Percentiles rank a stretch among this genome's conserved stretches.
Evolutionary conservation across 2,329 filamentous ascomycete species (phyloP).

Genomic region (Chaetoscypha palmicola): DNA sequence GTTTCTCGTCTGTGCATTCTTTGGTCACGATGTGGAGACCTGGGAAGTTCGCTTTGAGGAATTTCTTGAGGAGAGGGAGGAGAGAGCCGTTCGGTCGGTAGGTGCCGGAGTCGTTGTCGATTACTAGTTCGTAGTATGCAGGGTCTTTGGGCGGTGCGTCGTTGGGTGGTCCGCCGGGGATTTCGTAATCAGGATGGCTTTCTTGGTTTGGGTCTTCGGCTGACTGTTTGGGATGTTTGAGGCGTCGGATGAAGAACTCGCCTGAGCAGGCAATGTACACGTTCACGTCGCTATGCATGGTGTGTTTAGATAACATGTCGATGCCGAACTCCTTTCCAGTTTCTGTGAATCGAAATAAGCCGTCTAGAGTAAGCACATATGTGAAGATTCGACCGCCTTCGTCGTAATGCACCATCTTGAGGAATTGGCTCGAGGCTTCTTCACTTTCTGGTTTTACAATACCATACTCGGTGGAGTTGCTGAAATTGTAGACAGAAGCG

Average conservation of each 20-base stretch:
- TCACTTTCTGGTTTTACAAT: conserved; percentile 57
- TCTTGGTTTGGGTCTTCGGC: conserved; percentile 39
- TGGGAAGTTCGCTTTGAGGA: conserved; percentile 66
- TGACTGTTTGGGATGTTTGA: conserved; percentile 45
- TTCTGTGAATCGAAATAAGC: conserved; percentile 83
- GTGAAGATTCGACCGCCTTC: conserved; percentile 83
- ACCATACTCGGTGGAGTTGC: conserved; percentile 67
- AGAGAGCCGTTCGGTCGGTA: conserved; percentile 79
- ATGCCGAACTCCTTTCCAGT: conserved; percentile 94
- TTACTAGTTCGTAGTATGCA: conserved; percentile 73
- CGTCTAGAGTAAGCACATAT: conserved; percentile 84
- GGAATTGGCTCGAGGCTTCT: conserved; percentile 70
- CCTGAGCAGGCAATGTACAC: conserved; percentile 88
- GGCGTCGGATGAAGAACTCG: conserved; percentile 81
- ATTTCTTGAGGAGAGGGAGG: conserved; percentile 63
- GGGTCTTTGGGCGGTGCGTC: conserved; percentile 40
- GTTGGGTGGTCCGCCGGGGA: conserved; percentile 41
- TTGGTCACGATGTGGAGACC: conserved; percentile 68
- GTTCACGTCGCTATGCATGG: conserved; percentile 90
- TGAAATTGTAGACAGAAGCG: conserved; percentile 80
- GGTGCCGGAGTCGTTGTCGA: conserved; percentile 93
- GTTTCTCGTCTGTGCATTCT: conserved; percentile 71
- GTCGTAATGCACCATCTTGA: conserved; percentile 81
- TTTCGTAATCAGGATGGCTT: conserved; percentile 45
- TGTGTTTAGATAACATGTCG: conserved; percentile 88